Base-by-base conservation (phyloP, 2,329 filamentous ascomycete species). In the Diaporthe vaccinii region DNA sequence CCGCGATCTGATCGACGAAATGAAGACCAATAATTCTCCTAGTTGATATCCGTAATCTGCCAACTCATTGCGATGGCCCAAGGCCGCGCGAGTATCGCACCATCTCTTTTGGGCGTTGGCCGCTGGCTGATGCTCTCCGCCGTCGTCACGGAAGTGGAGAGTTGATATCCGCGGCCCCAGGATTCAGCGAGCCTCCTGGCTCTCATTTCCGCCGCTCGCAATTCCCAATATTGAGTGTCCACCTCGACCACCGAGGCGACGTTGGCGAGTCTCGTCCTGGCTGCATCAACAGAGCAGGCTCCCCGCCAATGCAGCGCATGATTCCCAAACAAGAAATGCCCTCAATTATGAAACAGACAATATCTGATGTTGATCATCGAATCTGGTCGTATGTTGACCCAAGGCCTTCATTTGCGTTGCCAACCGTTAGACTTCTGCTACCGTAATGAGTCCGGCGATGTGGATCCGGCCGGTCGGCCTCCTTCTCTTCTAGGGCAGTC, bases 81-180 rank as follows among this genome's bases (percentile, higher is more conserved):
- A 36, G 17, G 58, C 57, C 39, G 34, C 46, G 39, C 58, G 49
- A 62, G 4, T 53, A 73, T 73, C 70, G 58, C 70, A 73, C 59
- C 70, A 73, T 73, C 70, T 62, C 49, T 36, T 62, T 73, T 62
- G 69, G 70, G 70, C 46, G 6, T 34, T 31, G 34, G 58, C 49
- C 57, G 57, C 70, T 31, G 59, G 44, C 17, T n/a, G 46, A 6
- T 39, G 69, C 55, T 36, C 69, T 39, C 28, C 20, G 41, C 41
- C 57, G 70, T 73, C 58, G 70, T 53, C 70, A 65, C 36, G 10
- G n/a, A 41, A 53, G 70, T 73, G 70, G 70, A 31, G 70, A 53
- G 57, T 62, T 73, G 70, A 65, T 53, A 34, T 72, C 55, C 55
- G 51, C 36, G 39, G n/a, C 14, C 68, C 51, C 49, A 55, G 39